Conservation (phyloP, 108 stramenopile genomes). For the Cyclotella baltica region DNA sequence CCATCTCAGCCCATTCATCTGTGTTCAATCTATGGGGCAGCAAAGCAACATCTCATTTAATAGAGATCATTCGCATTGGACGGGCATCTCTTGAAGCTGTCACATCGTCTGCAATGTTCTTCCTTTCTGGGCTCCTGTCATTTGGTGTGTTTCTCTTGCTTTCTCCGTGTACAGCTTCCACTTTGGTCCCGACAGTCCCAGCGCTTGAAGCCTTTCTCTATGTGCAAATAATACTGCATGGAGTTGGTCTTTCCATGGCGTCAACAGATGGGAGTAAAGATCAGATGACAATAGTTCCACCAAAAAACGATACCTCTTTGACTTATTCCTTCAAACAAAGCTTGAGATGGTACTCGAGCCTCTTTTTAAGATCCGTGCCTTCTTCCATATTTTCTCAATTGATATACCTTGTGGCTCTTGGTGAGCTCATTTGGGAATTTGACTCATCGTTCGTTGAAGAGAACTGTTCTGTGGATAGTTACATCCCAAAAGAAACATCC, state of each 20-base stretch:
- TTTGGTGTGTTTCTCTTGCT: constrained; percentile 69
- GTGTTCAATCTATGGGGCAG: constrained; percentile 74
- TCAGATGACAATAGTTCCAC: constrained; percentile 80
- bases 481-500: not conserved
- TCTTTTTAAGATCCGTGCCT: constrained; percentile 62
- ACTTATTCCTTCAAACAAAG: constrained; percentile 72
- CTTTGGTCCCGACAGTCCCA: constrained; percentile 66
- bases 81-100: constrained; percentile 77
- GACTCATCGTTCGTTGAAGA: constrained; percentile 41
- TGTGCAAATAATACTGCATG: constrained; percentile 68
- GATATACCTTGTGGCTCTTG: constrained; percentile 70
- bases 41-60: constrained; percentile 62
- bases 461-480: constrained; percentile 11
- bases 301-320: constrained; percentile 78
- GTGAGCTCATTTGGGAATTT: constrained; percentile 49
- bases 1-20: constrained; percentile 76
- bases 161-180: constrained; percentile 67
- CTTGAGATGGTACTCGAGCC: constrained; percentile 43
- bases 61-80: constrained; percentile 76
- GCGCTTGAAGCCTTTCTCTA: constrained; percentile 70
- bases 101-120: constrained; percentile 61
- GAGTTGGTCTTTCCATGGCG: constrained; percentile 73
- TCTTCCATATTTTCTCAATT: constrained; percentile 73
- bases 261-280: constrained; percentile 53
- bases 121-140: constrained; percentile 63